Percentiles rank a stretch among this genome's conserved stretches.
phyloP scores from a whole-genome alignment of 805 yeast species.

The Teunomyces cretensis region DNA sequence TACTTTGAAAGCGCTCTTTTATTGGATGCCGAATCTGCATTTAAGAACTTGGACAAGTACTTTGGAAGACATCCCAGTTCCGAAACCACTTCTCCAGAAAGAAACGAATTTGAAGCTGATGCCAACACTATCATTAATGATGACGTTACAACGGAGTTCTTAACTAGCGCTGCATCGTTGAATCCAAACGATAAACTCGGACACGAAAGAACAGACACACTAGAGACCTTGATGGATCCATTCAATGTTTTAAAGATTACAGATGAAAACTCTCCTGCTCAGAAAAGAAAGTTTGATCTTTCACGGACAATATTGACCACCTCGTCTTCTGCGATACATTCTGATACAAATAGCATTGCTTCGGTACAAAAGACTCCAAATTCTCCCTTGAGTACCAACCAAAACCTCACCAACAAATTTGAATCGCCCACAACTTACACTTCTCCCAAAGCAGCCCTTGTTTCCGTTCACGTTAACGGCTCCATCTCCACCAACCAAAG shows the following conservation, averaged over 20 bases:
- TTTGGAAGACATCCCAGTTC: constrained; percentile 20
- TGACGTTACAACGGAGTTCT: not conserved
- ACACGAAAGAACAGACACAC: constrained; percentile 13
- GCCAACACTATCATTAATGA: constrained; percentile 2
- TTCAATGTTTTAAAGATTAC: constrained; percentile 9
- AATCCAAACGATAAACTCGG: constrained; percentile 5
- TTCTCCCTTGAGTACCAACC: constrained; percentile 21
- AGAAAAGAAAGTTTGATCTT: constrained; percentile 16
- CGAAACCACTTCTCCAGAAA: not conserved
- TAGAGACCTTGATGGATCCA: constrained; percentile 17
- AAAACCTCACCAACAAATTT: constrained; percentile 16
- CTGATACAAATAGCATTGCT: constrained; percentile 9
- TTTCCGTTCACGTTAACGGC: constrained; percentile 10
- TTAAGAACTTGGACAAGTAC: constrained; percentile 41
- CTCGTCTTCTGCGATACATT: constrained; percentile 13
- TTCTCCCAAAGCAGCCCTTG: constrained; percentile 16
- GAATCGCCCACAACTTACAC: constrained; percentile 11
- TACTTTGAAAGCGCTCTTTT: constrained; percentile 58
- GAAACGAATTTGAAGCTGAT: constrained; percentile 1
- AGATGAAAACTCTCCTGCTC: constrained; percentile 1
- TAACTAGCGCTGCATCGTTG: not conserved
- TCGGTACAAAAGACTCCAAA: constrained; percentile 10
- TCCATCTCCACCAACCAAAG: constrained; percentile 15
- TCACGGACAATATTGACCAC: constrained; percentile 16
- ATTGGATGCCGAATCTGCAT: constrained; percentile 50